Base-by-base conservation (phyloP, 805 yeast genomes). In the Hanseniaspora meyeri region DNA sequence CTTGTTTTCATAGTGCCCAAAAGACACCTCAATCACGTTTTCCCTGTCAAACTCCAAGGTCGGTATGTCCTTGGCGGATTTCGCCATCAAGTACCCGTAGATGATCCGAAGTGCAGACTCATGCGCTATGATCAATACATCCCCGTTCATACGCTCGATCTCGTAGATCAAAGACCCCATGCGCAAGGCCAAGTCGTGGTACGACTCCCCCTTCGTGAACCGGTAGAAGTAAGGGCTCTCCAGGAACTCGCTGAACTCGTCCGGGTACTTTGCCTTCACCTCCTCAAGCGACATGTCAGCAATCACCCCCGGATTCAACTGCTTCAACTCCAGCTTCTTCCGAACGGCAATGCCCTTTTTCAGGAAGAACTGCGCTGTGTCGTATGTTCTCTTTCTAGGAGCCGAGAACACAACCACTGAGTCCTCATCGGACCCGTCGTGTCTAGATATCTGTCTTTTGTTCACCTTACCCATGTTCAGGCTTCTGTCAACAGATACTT, bases 381-480 rank as follows among this genome's bases (percentile, higher is more conserved):
- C 87, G 19, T 82, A 76, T 0, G 97, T 88, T 65, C 96, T 78
- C 61, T 80, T 76, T 60, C 96, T 79, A 4, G 91, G 87, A 0
- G 97, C 95, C 0, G 97, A 89, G 96, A 97, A 91, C n/a, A 93
- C 90, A 3, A 83, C 81, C 63, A 90, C 75, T 5, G 84, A 78
- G 60, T 80, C 78, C 39, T 76, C 80, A 60, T 74, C 77, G 9
- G 75, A 72, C 6, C 83, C 85, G 66, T 81, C 85, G 8, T 79
- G 73, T 12, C 70, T 67, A 19, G 74, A 70, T 6, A 71, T 70
- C 57, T 71, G 75, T 59, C 72, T 69, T 40, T 63, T 48, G 16
- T 61, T 57, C 31, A 60, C 62, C 36, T 64, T 63, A 3, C 66
- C 67, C 19, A 60, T 58, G 19, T 63, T 62, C 14, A 64, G 57